phyloP scores from a whole-genome alignment of 2,329 filamentous ascomycete species.

The Neonectria hederae region DNA sequence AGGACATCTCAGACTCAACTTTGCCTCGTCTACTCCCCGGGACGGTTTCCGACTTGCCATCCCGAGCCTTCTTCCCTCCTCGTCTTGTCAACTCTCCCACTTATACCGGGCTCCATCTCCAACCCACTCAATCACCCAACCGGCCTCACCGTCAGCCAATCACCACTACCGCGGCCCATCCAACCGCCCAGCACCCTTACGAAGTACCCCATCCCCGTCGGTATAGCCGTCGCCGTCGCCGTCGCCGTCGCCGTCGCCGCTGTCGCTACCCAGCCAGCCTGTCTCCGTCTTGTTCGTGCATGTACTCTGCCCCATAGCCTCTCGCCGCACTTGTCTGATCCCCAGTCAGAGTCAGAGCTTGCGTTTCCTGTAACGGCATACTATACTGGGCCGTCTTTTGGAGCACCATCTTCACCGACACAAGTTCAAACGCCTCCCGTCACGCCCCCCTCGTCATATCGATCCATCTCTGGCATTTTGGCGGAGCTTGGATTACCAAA shows the following conservation, averaged over 20 bases:
- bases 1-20: not conserved
- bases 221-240: conserved; percentile 6
- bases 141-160: conserved; percentile 21
- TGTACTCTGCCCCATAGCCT: not conserved
- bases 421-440: not conserved
- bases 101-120: conserved; percentile 22
- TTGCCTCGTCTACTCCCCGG: not conserved
- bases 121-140: conserved; percentile 20
- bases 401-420: not conserved
- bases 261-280: conserved; percentile 1
- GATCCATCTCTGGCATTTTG: not conserved
- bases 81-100: conserved; percentile 12
- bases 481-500: not conserved
- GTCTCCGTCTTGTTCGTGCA: conserved; percentile 8
- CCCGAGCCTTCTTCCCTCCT: not conserved
- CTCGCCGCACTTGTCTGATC: not conserved
- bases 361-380: conserved; percentile 1
- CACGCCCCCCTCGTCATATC: not conserved
- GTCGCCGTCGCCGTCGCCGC: not conserved
- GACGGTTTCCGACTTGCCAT: not conserved
- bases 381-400: not conserved
- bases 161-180: conserved; percentile 12
- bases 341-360: not conserved
- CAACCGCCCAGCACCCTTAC: conserved; percentile 6
- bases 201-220: conserved; percentile 8